Evolutionary conservation across 257 asterid species (phyloP).

Genomic region (Solanum ahanhuiri): DNA sequence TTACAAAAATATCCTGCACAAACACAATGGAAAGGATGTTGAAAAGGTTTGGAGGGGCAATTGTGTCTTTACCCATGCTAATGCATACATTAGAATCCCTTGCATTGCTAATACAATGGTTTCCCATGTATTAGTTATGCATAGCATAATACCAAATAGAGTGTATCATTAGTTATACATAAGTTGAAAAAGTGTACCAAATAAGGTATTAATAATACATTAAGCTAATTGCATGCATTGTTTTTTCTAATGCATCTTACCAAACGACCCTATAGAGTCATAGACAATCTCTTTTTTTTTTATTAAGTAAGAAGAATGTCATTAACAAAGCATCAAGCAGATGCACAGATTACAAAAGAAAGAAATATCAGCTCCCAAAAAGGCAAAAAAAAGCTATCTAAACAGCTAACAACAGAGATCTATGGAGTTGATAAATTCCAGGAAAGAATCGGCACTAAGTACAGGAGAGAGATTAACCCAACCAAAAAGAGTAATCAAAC

Average conservation of each 20-base stretch:
- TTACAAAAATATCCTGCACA: not conserved
- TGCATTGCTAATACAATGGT: not conserved
- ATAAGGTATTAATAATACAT: not conserved
- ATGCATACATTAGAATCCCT: not conserved
- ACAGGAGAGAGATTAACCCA: too few relatives aligned
- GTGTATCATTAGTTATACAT: not conserved
- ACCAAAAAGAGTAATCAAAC: too few relatives aligned
- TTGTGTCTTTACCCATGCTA: not conserved
- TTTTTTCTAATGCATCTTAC: not conserved
- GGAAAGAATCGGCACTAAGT: too few relatives aligned
- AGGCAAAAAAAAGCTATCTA: too few relatives aligned
- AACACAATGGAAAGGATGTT: not conserved
- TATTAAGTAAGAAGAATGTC: too few relatives aligned
- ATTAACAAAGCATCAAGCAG: too few relatives aligned
- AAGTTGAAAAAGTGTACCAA: not conserved
- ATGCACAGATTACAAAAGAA: too few relatives aligned
- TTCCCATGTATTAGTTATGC: not conserved
- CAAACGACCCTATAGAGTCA: not conserved
- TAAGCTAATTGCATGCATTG: not conserved
- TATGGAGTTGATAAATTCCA: too few relatives aligned
- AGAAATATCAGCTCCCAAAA: too few relatives aligned
- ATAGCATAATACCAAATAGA: not conserved
- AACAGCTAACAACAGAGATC: too few relatives aligned
- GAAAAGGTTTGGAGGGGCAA: not conserved
- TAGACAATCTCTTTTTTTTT: not conserved